Evolutionary conservation across 1,284 basidiomycete genomes (phyloP).

Genomic region (Leccinum solheimii): DNA sequence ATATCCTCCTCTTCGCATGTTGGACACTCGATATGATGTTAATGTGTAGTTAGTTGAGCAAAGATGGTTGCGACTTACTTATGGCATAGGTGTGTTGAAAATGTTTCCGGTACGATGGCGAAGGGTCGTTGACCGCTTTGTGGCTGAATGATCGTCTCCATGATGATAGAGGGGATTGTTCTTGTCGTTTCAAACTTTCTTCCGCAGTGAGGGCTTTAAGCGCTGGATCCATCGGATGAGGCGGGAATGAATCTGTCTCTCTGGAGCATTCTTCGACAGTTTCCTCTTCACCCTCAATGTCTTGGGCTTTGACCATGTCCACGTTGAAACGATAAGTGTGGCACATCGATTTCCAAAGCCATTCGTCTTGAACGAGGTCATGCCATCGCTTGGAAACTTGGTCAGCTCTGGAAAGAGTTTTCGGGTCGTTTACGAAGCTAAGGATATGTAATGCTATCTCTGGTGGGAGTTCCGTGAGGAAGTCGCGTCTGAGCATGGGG

Average conservation of each 20-base stretch:
- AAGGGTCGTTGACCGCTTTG: slow-evolving; percentile 15
- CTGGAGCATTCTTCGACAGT: slow-evolving; percentile 22
- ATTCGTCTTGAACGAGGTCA: slow-evolving; percentile 77
- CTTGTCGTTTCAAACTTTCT: slow-evolving; percentile 33
- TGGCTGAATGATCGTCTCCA: slow-evolving; percentile 21
- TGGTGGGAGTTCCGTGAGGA: slow-evolving; percentile 77
- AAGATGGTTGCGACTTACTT: slow-evolving; percentile 45
- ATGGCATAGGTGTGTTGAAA: slow-evolving; percentile 81
- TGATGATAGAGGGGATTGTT: slow-evolving; percentile 24
- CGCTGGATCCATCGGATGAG: slow-evolving; percentile 41
- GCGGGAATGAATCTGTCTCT: slow-evolving; percentile 36
- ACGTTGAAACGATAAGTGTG: slow-evolving; percentile 53
- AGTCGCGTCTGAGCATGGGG: slow-evolving; percentile 86
- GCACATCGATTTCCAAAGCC: slow-evolving; percentile 85
- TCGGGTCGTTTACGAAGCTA: slow-evolving; percentile 80
- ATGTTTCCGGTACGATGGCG: slow-evolving; percentile 64
- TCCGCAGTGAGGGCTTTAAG: slow-evolving; percentile 39
- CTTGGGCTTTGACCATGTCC: slow-evolving; percentile 14
- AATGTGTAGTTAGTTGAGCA: not conserved
- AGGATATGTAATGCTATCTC: slow-evolving; percentile 87
- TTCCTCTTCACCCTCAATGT: slow-evolving; percentile 15
- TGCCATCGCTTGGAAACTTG: slow-evolving; percentile 82
- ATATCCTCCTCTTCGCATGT: slow-evolving; percentile 84
- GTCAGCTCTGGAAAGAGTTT: slow-evolving; percentile 70
- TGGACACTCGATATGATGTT: slow-evolving; percentile 55